Conservation (phyloP, 1,284 basidiomycete genomes). For the Gomphus bonarii region DNA sequence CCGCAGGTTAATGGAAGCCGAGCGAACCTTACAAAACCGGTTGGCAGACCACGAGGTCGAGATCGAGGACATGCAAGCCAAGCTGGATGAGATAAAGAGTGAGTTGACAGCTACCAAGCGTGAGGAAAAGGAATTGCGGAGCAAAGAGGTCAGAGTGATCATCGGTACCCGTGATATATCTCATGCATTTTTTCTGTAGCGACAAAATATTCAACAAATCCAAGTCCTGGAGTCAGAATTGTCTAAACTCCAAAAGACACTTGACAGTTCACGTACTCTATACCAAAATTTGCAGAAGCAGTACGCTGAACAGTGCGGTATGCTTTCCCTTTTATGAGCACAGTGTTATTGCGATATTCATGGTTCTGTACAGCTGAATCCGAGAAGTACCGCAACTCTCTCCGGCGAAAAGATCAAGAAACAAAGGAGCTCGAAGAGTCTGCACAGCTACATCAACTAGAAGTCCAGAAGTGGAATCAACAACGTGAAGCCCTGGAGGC, state of each 20-base stretch:
- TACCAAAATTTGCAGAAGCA: slow-evolving; percentile 73
- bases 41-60: slow-evolving; percentile 67
- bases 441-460: slow-evolving; percentile 47
- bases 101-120: slow-evolving; percentile 70
- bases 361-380: slow-evolving; percentile 43
- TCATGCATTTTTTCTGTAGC: slow-evolving; percentile 27
- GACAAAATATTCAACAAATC: slow-evolving; percentile 55
- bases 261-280: slow-evolving; percentile 58
- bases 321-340: slow-evolving; percentile 17
- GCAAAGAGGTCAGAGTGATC: slow-evolving; percentile 54
- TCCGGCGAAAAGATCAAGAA: slow-evolving; percentile 63
- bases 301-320: slow-evolving; percentile 78
- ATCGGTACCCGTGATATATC: neutral
- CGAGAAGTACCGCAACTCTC: slow-evolving; percentile 64
- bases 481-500: slow-evolving; percentile 65
- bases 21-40: slow-evolving; percentile 53
- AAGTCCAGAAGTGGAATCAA: slow-evolving; percentile 45
- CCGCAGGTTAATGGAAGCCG: slow-evolving; percentile 62
- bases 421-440: slow-evolving; percentile 55
- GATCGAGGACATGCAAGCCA: slow-evolving; percentile 61
- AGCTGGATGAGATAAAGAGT: slow-evolving; percentile 60
- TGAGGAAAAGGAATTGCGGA: slow-evolving; percentile 81
- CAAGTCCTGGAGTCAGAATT: slow-evolving; percentile 67
- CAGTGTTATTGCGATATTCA: slow-evolving; percentile 1
- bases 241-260: slow-evolving; percentile 54